Percentiles rank a stretch among this genome's conserved stretches.
Conservation (phyloP, 257 asterid genomes). For the Gentiana straminea region DNA sequence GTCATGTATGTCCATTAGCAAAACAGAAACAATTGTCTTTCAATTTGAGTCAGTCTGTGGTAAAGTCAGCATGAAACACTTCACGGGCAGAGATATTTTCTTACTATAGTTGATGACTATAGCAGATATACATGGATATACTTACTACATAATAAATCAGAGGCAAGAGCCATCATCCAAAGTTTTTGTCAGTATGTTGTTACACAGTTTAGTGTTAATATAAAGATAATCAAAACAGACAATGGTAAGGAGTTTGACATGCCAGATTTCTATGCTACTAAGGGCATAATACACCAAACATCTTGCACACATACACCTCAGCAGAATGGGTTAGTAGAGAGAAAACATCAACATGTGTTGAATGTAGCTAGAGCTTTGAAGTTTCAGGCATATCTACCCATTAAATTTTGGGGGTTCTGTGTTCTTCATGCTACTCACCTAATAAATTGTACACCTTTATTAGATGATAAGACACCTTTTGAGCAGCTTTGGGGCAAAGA, state of each 20-base stretch:
- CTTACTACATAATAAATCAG: background rate
- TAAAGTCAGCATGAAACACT: background rate
- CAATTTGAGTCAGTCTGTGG: too few relatives aligned
- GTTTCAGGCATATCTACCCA: background rate
- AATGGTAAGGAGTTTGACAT: background rate
- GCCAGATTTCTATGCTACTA: background rate
- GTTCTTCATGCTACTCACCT: background rate
- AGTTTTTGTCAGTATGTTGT: background rate
- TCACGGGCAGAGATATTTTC: background rate
- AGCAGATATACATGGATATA: background rate
- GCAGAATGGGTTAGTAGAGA: background rate
- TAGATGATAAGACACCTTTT: background rate
- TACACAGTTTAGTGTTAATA: background rate
- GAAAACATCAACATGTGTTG: background rate
- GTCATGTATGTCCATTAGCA: too few relatives aligned
- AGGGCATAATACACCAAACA: slow-evolving; percentile 1
- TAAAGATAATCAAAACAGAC: background rate
- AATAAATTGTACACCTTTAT: background rate
- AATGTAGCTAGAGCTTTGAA: background rate
- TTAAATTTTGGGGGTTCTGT: background rate
- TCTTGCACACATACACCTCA: background rate
- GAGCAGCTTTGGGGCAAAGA: background rate
- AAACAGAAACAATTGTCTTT: too few relatives aligned
- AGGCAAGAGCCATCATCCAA: background rate
- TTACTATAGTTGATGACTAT: background rate